Evolutionary conservation across 2,329 filamentous ascomycete species (phyloP).

Genomic region (Apiospora hydei): DNA sequence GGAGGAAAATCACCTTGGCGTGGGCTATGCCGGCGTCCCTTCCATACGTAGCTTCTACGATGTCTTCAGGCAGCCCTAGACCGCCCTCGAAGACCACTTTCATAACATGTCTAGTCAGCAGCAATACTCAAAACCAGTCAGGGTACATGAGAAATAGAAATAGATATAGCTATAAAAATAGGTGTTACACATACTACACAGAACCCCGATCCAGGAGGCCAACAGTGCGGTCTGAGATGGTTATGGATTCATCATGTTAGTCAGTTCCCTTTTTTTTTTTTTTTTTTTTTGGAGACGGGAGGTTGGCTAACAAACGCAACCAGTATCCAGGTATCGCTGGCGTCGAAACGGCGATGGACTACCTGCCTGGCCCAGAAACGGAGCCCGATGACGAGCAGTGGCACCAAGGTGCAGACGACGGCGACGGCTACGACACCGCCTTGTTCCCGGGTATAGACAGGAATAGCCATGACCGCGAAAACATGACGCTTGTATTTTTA

Average conservation of each 20-base stretch:
- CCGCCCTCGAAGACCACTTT: slow-evolving; percentile 14
- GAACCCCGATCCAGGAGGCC: neutral
- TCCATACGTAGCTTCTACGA: slow-evolving; percentile 1
- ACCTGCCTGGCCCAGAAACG: slow-evolving; percentile 10
- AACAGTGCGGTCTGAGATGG: neutral
- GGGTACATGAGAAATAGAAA: no score
- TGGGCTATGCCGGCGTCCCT: neutral
- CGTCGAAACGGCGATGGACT: slow-evolving; percentile 10
- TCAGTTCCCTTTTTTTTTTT: no score
- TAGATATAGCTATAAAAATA: neutral
- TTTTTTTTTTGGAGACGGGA: neutral
- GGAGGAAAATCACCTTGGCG: neutral
- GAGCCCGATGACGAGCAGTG: neutral
- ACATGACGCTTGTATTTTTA: neutral
- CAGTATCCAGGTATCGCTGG: slow-evolving; percentile 2
- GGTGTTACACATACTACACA: neutral
- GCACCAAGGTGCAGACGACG: slow-evolving; percentile 7
- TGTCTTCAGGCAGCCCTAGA: neutral
- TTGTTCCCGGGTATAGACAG: slow-evolving; percentile 12
- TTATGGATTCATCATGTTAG: neutral
- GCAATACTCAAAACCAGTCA: neutral
- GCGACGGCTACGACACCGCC: slow-evolving; percentile 16
- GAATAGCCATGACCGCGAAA: slow-evolving; percentile 15
- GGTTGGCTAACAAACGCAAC: slow-evolving; percentile 5
- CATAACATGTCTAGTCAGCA: neutral